Evolutionary conservation across 2,329 filamentous ascomycete genomes (phyloP).

Genomic region (Colletotrichum kahawae): DNA sequence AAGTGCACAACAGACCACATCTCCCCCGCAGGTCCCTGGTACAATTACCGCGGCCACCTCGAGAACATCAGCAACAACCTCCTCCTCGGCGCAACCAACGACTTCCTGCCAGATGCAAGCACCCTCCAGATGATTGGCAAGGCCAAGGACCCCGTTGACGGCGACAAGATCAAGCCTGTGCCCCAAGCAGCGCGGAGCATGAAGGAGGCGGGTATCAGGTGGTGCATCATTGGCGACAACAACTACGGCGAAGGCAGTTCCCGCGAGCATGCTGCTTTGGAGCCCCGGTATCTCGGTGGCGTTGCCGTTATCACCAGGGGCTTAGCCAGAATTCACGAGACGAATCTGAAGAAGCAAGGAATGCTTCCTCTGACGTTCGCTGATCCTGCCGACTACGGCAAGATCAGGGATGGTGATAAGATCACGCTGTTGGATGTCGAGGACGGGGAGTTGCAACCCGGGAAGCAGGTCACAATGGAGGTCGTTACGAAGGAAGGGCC

Average conservation of each 20-base stretch:
- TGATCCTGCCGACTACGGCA: conserved; percentile 77
- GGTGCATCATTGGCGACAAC: conserved; percentile 37
- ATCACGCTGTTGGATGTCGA: conserved; percentile 14
- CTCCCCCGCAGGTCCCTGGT: conserved; percentile 42
- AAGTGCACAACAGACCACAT: conserved; percentile 46
- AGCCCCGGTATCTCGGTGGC: conserved; percentile 84
- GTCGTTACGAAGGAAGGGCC: conserved; percentile 28
- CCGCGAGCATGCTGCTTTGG: conserved; percentile 85
- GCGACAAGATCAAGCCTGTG: conserved; percentile 24
- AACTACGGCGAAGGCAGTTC: conserved; percentile 87
- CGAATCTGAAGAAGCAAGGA: conserved; percentile 87
- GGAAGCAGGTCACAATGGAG: conserved; percentile 32
- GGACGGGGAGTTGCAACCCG: conserved; percentile 27
- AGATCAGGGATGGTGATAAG: conserved; percentile 49
- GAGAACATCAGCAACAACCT: conserved; percentile 43
- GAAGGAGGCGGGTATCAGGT: conserved; percentile 26
- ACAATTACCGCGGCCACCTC: conserved; percentile 41
- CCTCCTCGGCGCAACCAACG: conserved; percentile 37
- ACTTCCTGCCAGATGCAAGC: conserved; percentile 28
- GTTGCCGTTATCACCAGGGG: conserved; percentile 80
- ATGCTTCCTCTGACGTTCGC: conserved; percentile 65
- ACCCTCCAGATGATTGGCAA: conserved; percentile 29
- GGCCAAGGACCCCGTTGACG: conserved; percentile 26
- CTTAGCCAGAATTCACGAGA: conserved; percentile 91
- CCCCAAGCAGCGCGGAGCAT: conserved; percentile 31